Evolutionary conservation across 805 yeast species (phyloP).

Genomic region (Barnettozyma sucrosica): DNA sequence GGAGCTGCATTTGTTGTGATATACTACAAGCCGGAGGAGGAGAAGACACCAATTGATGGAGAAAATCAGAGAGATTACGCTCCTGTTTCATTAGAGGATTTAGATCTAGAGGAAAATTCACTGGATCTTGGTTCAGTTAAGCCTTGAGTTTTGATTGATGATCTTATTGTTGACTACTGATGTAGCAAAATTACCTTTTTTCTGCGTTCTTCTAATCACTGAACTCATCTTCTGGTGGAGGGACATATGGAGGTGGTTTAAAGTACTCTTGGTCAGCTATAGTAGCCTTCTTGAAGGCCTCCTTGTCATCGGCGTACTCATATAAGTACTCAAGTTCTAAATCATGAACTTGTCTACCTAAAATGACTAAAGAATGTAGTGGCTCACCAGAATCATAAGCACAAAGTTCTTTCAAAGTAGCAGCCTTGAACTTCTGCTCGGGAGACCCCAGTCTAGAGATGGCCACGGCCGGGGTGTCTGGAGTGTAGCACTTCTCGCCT

Average conservation of each 20-base stretch:
- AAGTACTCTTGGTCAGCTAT: constrained; percentile 58
- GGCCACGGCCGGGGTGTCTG: constrained; percentile 89
- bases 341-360: constrained; percentile 93
- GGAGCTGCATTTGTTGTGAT: constrained; percentile 58
- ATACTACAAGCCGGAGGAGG: constrained; percentile 39
- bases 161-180: background rate
- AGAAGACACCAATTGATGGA: background rate
- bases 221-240: constrained; percentile 37
- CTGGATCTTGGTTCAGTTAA: background rate
- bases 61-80: background rate
- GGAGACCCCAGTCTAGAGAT: constrained; percentile 90
- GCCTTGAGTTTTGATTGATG: background rate
- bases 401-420: constrained; percentile 68
- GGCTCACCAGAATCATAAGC: constrained; percentile 92
- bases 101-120: background rate
- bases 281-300: constrained; percentile 39
- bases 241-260: constrained; percentile 66
- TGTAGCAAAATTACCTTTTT: background rate
- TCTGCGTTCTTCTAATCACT: constrained; percentile 12
- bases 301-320: constrained; percentile 64
- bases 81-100: background rate
- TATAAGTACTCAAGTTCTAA: constrained; percentile 80
- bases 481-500: constrained; percentile 72
- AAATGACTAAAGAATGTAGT: constrained; percentile 80
- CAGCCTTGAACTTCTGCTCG: constrained; percentile 76